A percentile compares a stretch with the other conserved stretches of the same genome.
Conservation (phyloP, 2,329 filamentous ascomycete species). For the Cladosporium sp. region DNA sequence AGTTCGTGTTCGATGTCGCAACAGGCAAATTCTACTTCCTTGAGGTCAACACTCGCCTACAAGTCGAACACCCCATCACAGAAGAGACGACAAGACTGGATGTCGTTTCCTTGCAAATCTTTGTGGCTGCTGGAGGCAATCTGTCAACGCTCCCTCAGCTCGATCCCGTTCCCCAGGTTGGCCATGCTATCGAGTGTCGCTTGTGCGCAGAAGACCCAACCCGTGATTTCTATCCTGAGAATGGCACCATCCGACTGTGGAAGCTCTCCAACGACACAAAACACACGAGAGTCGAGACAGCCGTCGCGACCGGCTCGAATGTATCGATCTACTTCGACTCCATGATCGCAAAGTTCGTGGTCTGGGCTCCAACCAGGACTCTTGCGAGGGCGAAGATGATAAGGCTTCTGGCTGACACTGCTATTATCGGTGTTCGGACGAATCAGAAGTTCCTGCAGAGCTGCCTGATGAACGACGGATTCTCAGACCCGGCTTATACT, state of each 20-base stretch:
- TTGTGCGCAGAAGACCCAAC: constrained; percentile 21
- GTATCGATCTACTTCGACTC: constrained; percentile 2
- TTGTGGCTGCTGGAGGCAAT: constrained; percentile 17
- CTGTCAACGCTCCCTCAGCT: neutral
- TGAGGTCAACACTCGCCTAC: constrained; percentile 52
- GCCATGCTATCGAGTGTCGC: constrained; percentile 23
- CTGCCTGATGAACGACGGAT: neutral
- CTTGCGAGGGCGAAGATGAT: neutral
- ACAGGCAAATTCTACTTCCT: constrained; percentile 47
- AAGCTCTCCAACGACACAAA: neutral
- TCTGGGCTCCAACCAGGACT: neutral
- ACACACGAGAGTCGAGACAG: neutral
- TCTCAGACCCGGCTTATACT: neutral
- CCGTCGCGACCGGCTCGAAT: neutral
- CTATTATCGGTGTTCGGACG: neutral
- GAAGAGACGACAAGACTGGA: constrained; percentile 44
- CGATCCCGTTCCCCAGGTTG: neutral
- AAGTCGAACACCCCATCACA: constrained; percentile 53
- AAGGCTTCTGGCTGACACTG: neutral
- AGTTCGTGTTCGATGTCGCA: constrained; percentile 47
- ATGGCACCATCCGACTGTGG: constrained; percentile 7
- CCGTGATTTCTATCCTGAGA: constrained; percentile 14
- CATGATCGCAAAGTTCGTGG: constrained; percentile 5
- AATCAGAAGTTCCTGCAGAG: constrained; percentile 4
- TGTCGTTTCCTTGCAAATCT: constrained; percentile 34